phyloP scores from a whole-genome alignment of 164 flowering plant species.

The Berberis thunbergii region DNA sequence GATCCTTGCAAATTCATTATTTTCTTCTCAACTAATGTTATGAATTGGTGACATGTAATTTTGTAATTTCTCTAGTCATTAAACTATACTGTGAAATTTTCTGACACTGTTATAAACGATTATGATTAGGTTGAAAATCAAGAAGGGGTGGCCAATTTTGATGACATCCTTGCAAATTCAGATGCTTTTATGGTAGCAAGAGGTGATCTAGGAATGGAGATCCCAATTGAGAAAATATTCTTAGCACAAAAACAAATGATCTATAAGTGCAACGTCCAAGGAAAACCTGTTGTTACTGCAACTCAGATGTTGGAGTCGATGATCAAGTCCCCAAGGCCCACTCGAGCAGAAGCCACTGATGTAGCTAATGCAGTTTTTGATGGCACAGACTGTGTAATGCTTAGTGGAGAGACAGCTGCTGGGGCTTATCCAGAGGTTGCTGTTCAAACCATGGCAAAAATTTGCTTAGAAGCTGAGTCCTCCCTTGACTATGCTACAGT shows the following conservation, averaged over 20 bases:
- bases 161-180: constrained; percentile 71
- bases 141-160: constrained; percentile 90
- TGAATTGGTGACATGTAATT: too few species aligned
- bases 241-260: constrained; percentile 86
- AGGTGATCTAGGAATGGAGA: constrained; percentile 90
- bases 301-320: constrained; percentile 82
- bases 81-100: background rate
- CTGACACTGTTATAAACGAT: background rate
- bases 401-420: constrained; percentile 90
- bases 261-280: constrained; percentile 88
- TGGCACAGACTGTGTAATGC: constrained; percentile 94
- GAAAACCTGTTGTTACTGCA: constrained; percentile 87
- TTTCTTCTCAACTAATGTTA: background rate
- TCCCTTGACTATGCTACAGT: constrained; percentile 64
- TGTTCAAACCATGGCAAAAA: constrained; percentile 77
- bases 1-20: background rate
- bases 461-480: constrained; percentile 81
- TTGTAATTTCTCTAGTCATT: background rate
- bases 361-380: constrained; percentile 79
- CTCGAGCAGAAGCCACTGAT: constrained; percentile 80
- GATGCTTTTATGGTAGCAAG: constrained; percentile 81
- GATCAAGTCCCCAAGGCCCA: constrained; percentile 88
- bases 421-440: constrained; percentile 90
- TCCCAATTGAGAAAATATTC: constrained; percentile 79
- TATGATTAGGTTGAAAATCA: constrained; percentile 69